Evolutionary conservation across 768 basidiomycete genomes (phyloP), one percentile per base, ranked within the genome.

Genomic region (Collybia nuda): DNA sequence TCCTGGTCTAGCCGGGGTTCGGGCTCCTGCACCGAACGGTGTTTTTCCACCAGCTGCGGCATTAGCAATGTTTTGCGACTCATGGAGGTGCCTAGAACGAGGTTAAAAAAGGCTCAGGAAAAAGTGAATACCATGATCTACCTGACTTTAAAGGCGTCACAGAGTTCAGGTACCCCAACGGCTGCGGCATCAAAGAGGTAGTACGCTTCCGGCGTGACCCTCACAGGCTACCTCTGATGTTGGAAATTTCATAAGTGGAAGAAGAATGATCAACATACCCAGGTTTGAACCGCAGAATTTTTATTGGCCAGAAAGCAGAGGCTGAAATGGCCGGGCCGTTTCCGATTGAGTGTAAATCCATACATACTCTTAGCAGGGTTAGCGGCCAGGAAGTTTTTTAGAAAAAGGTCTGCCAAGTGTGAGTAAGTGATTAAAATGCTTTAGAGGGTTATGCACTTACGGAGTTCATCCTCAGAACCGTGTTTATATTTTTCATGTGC

Each of bases 111-210:
- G 40, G 41, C 17, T 38, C 14, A 36, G 21, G 22, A 42, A 23
- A 42, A 17, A 23, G 29, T 53, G 22, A 19, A 23, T 39, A 38
- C 40, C 37, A 19, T 42, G 17, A 60, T 76, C 59, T 59, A 85
- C 85, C 86, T 70, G 62, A 91, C 83, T 83, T 98, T 98, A 83
- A 98, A 98, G 17, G 95, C 94, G 65, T 98, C 95, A 56, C 96
- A 97, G 4, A 98, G 72, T 66, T 97, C 93, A 3, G 90, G 86
- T 21, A 98, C 92, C 32, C 92, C 93, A 6, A 90, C 85, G 21
- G 93, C 91, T 40, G 92, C 83, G 5, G 92, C 90, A 56, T 94
- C 92, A 59, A 92, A 93, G 15, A 98, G 79, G 62, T 88, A 88
- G 63, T 94, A 97, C 5, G 89, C 89, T 68, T 91, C 86, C 1